phyloP scores from a whole-genome alignment of 116 monocot species.

The Dioscorea cayenensis region DNA sequence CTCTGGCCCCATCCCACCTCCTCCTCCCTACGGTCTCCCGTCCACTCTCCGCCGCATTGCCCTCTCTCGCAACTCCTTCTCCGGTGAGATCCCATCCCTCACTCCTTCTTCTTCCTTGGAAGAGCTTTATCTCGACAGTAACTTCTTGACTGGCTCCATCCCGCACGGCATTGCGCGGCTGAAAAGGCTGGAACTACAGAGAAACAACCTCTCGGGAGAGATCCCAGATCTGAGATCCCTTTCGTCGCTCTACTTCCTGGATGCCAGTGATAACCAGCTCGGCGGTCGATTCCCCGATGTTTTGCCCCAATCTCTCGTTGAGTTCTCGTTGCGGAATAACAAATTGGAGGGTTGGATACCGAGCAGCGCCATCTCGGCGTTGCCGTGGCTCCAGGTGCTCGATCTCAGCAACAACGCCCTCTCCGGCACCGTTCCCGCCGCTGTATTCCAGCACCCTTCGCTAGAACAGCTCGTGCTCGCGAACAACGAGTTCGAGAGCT shows the following conservation, averaged over 20 bases:
- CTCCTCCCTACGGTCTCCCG: not conserved
- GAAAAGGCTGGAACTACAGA: conserved; percentile 37
- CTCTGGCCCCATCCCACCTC: conserved; percentile 21
- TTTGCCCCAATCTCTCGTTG: conserved; percentile 41
- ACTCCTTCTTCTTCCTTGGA: conserved; percentile 5
- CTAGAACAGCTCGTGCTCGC: conserved; percentile 49
- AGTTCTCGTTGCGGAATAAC: conserved; percentile 40
- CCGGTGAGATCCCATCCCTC: conserved; percentile 29
- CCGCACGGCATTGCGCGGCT: conserved; percentile 14
- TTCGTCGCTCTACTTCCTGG: conserved; percentile 22
- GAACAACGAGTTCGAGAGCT: conserved; percentile 28
- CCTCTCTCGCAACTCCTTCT: conserved; percentile 44
- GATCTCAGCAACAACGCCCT: conserved; percentile 49
- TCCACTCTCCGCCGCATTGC: conserved; percentile 14
- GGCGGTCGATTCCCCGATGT: conserved; percentile 27
- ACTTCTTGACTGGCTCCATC: conserved; percentile 34
- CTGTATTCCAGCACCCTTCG: conserved; percentile 40
- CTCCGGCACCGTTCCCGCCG: conserved; percentile 31
- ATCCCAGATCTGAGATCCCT: conserved; percentile 31
- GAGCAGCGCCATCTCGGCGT: conserved; percentile 5
- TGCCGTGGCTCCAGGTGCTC: conserved; percentile 32
- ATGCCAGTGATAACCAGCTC: conserved; percentile 49
- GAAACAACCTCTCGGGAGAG: conserved; percentile 40
- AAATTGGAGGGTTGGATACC: conserved; percentile 23
- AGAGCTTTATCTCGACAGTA: conserved; percentile 35